phyloP scores from a whole-genome alignment of 768 basidiomycete species.

The Termitomyces sp. region DNA sequence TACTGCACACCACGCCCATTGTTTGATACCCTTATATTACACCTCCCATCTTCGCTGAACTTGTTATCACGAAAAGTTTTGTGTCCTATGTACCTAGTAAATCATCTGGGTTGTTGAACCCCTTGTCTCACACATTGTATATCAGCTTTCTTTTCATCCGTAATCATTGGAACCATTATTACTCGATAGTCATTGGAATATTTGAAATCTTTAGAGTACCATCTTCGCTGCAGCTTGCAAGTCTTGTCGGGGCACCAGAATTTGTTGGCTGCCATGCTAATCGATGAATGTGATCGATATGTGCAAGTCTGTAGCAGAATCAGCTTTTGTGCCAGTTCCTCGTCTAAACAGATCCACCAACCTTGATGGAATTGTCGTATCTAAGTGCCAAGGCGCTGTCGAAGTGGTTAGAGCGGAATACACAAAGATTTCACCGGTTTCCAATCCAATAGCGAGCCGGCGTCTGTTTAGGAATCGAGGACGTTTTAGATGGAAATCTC shows the following conservation, averaged over 20 bases:
- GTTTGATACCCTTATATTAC: constrained; percentile 73
- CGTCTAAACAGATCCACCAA: constrained; percentile 33
- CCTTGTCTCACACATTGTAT: constrained; percentile 65
- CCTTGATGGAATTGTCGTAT: constrained; percentile 46
- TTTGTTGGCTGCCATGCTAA: constrained; percentile 71
- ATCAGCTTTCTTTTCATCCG: constrained; percentile 43
- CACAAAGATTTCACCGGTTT: constrained; percentile 73
- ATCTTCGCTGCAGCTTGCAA: constrained; percentile 93
- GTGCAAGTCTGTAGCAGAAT: constrained; percentile 51
- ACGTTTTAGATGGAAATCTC: not conserved
- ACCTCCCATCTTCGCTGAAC: constrained; percentile 37
- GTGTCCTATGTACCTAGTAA: constrained; percentile 15
- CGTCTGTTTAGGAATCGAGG: constrained; percentile 31
- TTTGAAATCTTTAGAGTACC: constrained; percentile 79
- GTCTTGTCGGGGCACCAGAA: constrained; percentile 33
- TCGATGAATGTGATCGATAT: constrained; percentile 76
- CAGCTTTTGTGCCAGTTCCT: not conserved
- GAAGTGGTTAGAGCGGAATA: constrained; percentile 38
- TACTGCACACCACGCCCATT: constrained; percentile 54
- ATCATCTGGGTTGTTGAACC: constrained; percentile 33
- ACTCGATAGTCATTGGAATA: constrained; percentile 51
- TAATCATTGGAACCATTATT: constrained; percentile 43
- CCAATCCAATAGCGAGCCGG: constrained; percentile 78
- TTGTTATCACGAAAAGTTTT: constrained; percentile 51
- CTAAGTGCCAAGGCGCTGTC: constrained; percentile 43